Percentiles rank a stretch among this genome's conserved stretches.
phyloP scores from a whole-genome alignment of 306 rosid genomes.

The Malus sieversii region DNA sequence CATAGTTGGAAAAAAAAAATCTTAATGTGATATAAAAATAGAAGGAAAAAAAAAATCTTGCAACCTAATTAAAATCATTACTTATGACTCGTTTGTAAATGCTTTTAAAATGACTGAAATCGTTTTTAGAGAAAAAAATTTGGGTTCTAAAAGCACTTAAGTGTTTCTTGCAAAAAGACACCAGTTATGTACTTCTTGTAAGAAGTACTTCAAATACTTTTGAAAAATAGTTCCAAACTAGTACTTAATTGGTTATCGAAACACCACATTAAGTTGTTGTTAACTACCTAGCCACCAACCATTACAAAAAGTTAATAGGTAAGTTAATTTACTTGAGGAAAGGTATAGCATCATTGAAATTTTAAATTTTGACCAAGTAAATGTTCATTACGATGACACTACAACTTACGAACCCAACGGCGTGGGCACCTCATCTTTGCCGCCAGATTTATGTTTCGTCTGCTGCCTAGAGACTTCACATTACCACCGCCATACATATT shows the following conservation, averaged over 20 bases:
- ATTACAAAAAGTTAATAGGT: neutral
- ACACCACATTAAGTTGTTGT: neutral
- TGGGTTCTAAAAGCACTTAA: no score
- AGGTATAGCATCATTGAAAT: neutral
- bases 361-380: neutral
- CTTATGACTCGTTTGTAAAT: fast-evolving
- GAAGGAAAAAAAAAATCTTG: no score
- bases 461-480: neutral
- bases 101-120: no score
- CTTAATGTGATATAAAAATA: neutral
- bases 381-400: neutral
- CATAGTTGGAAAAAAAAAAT: no score
- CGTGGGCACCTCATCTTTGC: neutral
- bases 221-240: no score
- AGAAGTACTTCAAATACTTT: no score
- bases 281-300: neutral
- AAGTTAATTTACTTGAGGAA: neutral
- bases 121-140: no score
- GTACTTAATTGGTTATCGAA: neutral
- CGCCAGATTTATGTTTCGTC: neutral
- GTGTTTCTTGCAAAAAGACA: no score
- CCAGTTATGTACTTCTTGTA: no score
- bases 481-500: neutral
- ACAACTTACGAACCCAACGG: neutral
- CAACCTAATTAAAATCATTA: no score